Evolutionary conservation across 2,329 filamentous ascomycete species (phyloP), one percentile per base, ranked within the genome.

Genomic region (Claviceps sp.): DNA sequence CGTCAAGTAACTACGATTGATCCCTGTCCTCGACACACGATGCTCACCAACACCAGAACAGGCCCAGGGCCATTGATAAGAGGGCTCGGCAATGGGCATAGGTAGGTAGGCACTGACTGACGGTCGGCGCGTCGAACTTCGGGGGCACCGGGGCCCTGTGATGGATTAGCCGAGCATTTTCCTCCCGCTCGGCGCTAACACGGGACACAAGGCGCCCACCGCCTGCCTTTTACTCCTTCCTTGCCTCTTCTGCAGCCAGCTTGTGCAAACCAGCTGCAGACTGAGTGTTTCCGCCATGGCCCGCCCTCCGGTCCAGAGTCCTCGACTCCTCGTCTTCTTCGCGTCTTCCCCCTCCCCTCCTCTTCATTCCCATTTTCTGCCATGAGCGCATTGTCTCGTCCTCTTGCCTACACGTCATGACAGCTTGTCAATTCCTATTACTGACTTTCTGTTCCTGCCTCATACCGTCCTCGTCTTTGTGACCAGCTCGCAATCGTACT

Each of bases 321-420:
- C 41, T 36, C 42, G 26, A 26, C 45, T 30, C 34, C 4, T 45
- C 44, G 36, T 37, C 36, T 47, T 46, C 48, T 44, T 51, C 47
- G 47, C 46, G 51, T 43, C 52, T 53, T 42, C 22, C 13, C 49
- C 43, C 26, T 51, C 42, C 46, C 48, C 50, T 53, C 50, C 37
- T 44, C 30, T 18, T 34, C 52, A 26, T 47, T 48, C 40, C 41
- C 16, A 41, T 44, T 30, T 26, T 49, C 52, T 53, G 47, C 53
- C 53, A 52, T 54, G 53, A 52, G 49, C 51, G 50, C 53, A 34
- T 41, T 49, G 49, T 42, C 51, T 41, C 16, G 45, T 47, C 42
- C 48, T 50, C 41, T 48, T 43, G 50, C 46, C 44, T 40, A 24
- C 53, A 50, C 54, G 55, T 57, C 55, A 58, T 58, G 57, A 57